A percentile compares a stretch with the other conserved stretches of the same genome.
Conservation (phyloP, 2,329 filamentous ascomycete species). For the Cladosporium sp. region DNA sequence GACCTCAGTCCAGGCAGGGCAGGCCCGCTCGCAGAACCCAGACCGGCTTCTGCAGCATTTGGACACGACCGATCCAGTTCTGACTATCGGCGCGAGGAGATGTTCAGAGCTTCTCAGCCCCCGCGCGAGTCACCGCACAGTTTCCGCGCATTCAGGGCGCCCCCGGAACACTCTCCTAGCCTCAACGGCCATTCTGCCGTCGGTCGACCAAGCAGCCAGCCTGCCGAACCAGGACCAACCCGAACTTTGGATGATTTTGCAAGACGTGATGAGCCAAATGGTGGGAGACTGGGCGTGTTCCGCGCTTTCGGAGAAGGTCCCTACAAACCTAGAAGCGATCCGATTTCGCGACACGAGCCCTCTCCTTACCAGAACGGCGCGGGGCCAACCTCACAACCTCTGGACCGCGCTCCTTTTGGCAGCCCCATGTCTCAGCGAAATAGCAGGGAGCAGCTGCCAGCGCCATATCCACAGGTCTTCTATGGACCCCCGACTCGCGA, state of each 20-base stretch:
- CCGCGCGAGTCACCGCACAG: conserved; percentile 26
- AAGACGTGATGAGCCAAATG: conserved; percentile 3
- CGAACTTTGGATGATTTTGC: conserved; percentile 6
- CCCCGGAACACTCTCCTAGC: conserved; percentile 19
- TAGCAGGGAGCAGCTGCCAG: conserved; percentile 15
- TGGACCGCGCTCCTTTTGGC: conserved; percentile 18
- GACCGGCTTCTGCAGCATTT: conserved; percentile 16
- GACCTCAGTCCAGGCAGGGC: conserved; percentile 22
- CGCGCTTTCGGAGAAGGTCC: conserved; percentile 10
- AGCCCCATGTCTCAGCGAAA: conserved; percentile 27
- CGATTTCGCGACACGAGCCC: conserved; percentile 19
- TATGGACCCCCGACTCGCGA: conserved; percentile 27
- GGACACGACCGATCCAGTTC: conserved; percentile 19
- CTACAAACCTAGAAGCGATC: conserved; percentile 18
- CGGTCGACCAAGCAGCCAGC: conserved; percentile 31
- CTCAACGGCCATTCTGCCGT: conserved; percentile 19
- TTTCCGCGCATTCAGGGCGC: conserved; percentile 21
- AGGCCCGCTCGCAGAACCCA: conserved; percentile 21
- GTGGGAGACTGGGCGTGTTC: conserved; percentile 10
- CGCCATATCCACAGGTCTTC: conserved; percentile 15
- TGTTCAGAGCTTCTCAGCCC: conserved; percentile 28
- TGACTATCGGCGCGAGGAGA: conserved; percentile 25
- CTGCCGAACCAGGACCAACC: conserved; percentile 19
- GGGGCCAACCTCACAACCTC: conserved; percentile 23
- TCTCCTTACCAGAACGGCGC: conserved; percentile 21